Evolutionary conservation across 495 filamentous ascomycete genomes (phyloP), one percentile per base, ranked within the genome.

Genomic region (Podospora fimiseda): DNA sequence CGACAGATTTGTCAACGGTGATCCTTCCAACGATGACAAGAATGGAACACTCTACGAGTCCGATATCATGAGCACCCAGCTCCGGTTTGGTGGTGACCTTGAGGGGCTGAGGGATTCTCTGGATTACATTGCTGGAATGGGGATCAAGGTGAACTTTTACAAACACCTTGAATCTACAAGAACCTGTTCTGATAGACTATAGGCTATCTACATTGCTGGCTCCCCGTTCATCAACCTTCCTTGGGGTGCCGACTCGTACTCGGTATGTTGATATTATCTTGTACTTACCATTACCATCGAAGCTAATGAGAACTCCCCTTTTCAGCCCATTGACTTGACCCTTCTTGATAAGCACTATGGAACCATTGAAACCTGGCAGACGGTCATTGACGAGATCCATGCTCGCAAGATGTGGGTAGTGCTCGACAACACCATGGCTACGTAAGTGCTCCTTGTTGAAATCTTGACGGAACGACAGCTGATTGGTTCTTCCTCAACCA

Each of bases 101-200:
- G 71, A 70, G 41, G 86, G 86, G 7, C 51, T 89, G 30, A 56
- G 80, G 41, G 80, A 85, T 55, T 83, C 80, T 14, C 68, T 89
- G 48, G 86, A 89, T 60, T 89, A 89, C 65, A 62, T 89, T 37
- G 82, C 85, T 51, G 86, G 86, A 40, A 82, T 87, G 82, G 86
- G 86, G 1, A 81, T 87, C 65, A 87, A 86, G 63, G 64, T 66
- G 51, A 9, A 16, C n/a, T n/a, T n/a, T n/a, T 22, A 21, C 20
- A 47, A n/a, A 47, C 22, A 15, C 20, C 22, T 2, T n/a, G 13
- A 3, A 40, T 16, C 8, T 16, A 19, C 15, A 14, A 7, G 7
- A 37, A 37, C 9, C 11, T 8, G 1, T 30, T 42, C 58, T 61
- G 40, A 63, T n/a, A 23, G 2, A 47, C 20, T 13, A 1, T 27